Percentiles rank a stretch among this genome's conserved stretches.
Conservation (phyloP, 352 stramenopile genomes). For the Thalassiosira mediterranea region DNA sequence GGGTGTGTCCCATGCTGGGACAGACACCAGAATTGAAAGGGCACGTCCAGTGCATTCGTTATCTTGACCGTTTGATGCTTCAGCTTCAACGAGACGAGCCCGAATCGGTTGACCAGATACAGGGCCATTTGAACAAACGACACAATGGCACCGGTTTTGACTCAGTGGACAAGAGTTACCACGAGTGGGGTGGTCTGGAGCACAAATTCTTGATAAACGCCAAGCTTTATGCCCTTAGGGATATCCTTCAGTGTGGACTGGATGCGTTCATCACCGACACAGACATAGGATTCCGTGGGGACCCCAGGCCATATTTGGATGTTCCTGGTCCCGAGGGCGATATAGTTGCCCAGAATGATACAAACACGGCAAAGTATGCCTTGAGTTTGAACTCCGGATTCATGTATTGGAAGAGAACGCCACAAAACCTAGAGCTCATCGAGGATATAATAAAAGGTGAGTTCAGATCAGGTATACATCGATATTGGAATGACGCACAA, state of each 20-base stretch:
- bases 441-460: slow-evolving; percentile 23
- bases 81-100: slow-evolving; percentile 18
- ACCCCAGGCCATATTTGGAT: slow-evolving; percentile 20
- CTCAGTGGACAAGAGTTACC: slow-evolving; percentile 15
- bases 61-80: slow-evolving; percentile 8
- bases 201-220: slow-evolving; percentile 25
- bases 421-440: slow-evolving; percentile 11
- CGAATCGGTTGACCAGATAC: slow-evolving; percentile 21
- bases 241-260: slow-evolving; percentile 3
- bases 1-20: slow-evolving; percentile 21
- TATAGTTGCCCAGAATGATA: slow-evolving; percentile 24
- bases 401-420: slow-evolving; percentile 22
- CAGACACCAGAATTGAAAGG: slow-evolving; percentile 1
- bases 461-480: background rate
- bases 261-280: slow-evolving; percentile 21
- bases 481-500: too few species aligned
- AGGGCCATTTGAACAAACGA: too few species aligned
- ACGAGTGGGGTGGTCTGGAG: slow-evolving; percentile 10
- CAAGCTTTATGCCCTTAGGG: slow-evolving; percentile 20
- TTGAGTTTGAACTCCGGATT: slow-evolving; percentile 22
- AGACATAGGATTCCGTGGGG: slow-evolving; percentile 9
- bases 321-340: slow-evolving; percentile 2
- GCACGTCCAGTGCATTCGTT: slow-evolving; percentile 1
- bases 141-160: too few species aligned
- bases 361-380: slow-evolving; percentile 1